phyloP scores from a whole-genome alignment of 2,329 filamentous ascomycete species.

The Venturia effusa region DNA sequence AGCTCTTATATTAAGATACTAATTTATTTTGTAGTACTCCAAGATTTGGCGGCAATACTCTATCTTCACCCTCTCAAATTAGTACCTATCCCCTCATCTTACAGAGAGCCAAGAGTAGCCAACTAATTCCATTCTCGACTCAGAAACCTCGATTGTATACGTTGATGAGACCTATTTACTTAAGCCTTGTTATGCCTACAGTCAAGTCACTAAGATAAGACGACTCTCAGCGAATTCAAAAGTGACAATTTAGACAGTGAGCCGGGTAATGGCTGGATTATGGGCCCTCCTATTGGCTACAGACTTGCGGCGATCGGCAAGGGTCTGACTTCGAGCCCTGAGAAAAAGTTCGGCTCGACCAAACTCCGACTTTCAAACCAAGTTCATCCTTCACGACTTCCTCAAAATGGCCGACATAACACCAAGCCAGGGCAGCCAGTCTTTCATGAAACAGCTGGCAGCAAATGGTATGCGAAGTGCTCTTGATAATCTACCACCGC shows the following conservation, averaged over 20 bases:
- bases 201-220: too few species aligned
- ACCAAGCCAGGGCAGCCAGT: neutral
- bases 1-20: too few species aligned
- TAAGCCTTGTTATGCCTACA: too few species aligned
- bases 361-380: neutral
- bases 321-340: neutral
- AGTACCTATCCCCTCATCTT: too few species aligned
- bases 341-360: conserved; percentile 1
- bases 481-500: neutral
- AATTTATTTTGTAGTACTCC: neutral
- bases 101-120: too few species aligned
- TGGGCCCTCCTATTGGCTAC: neutral
- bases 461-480: conserved; percentile 58
- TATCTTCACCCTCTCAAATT: neutral
- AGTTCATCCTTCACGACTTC: neutral
- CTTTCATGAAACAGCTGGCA: conserved; percentile 70
- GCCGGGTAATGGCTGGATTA: neutral
- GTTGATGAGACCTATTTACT: too few species aligned
- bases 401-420: conserved; percentile 1
- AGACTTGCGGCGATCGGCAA: neutral
- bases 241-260: neutral
- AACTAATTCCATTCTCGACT: too few species aligned
- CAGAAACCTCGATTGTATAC: too few species aligned
- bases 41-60: neutral
- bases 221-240: neutral